phyloP scores from a whole-genome alignment of 1,284 basidiomycete species.

The Malassezia restricta region DNA sequence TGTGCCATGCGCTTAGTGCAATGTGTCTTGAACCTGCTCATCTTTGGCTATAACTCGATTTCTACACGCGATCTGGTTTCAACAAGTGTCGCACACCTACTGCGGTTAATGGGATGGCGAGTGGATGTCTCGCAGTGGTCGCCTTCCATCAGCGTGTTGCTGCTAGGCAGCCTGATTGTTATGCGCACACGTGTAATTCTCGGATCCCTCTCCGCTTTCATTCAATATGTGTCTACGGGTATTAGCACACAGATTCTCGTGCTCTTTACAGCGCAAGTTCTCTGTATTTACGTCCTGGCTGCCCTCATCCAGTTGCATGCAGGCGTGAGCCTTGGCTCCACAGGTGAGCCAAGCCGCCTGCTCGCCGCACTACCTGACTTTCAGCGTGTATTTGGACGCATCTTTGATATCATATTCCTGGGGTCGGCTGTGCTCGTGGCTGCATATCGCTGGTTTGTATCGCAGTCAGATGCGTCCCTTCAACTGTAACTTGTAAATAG shows the following conservation, averaged over 20 bases:
- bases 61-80: constrained; percentile 44
- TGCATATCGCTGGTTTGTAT: constrained; percentile 10
- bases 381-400: constrained; percentile 45
- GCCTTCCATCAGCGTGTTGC: constrained; percentile 43
- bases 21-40: constrained; percentile 21
- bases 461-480: constrained; percentile 3
- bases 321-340: background rate
- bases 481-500: too few species aligned
- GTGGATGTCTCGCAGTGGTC: constrained; percentile 47
- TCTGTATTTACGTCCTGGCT: constrained; percentile 48
- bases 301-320: constrained; percentile 48
- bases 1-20: constrained; percentile 36
- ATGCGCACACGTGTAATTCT: constrained; percentile 47
- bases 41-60: constrained; percentile 28
- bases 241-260: constrained; percentile 47
- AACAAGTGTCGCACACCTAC: constrained; percentile 38
- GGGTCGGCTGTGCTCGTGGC: constrained; percentile 35
- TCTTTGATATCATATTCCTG: constrained; percentile 48
- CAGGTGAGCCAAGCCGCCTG: constrained; percentile 16
- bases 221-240: constrained; percentile 46
- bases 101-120: constrained; percentile 41
- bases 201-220: constrained; percentile 41
- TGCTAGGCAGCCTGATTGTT: constrained; percentile 47
- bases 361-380: constrained; percentile 48
- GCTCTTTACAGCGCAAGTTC: constrained; percentile 47